A percentile compares a stretch with the other conserved stretches of the same genome.
phyloP scores from a whole-genome alignment of 1,284 basidiomycete species.

The Tilletia walkeri region DNA sequence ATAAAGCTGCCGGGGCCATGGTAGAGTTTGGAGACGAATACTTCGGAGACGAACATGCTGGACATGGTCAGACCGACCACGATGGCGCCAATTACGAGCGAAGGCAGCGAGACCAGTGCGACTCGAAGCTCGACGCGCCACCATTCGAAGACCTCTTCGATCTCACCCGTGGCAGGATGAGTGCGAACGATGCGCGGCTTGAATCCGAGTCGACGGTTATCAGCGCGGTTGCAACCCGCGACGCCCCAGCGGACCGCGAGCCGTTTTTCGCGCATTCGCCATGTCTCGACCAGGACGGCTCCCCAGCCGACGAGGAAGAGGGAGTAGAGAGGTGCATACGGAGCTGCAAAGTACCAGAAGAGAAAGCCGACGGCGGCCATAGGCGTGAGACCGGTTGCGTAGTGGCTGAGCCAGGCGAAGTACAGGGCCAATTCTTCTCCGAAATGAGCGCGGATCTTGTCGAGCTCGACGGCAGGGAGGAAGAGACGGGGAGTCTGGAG shows the following conservation, averaged over 20 bases:
- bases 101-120: conserved; percentile 68
- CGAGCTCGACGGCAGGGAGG: conserved; percentile 44
- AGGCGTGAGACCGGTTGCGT: conserved; percentile 45
- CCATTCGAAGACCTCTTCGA: conserved; percentile 53
- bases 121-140: conserved; percentile 65
- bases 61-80: conserved; percentile 63
- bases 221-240: conserved; percentile 36
- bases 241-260: conserved; percentile 54
- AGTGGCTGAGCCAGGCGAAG: conserved; percentile 53
- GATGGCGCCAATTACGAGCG: conserved; percentile 73
- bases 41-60: conserved; percentile 56
- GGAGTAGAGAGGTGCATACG: conserved; percentile 44
- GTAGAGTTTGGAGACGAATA: conserved; percentile 58
- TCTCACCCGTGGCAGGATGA: conserved; percentile 48
- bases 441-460: conserved; percentile 48
- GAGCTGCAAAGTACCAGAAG: conserved; percentile 40
- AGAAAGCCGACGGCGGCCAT: conserved; percentile 36
- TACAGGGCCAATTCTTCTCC: conserved; percentile 55
- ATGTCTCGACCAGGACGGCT: conserved; percentile 46
- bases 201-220: conserved; percentile 39
- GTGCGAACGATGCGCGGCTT: conserved; percentile 31
- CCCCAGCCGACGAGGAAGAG: conserved; percentile 46
- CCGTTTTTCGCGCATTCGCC: conserved; percentile 51
- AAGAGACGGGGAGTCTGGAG: conserved; percentile 33
- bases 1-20: conserved; percentile 77